These are phyloP conservation scores for Stentor coeruleus DNA, from an alignment of 73 alveolate genomes.

Conservation along the genomic window DNA sequence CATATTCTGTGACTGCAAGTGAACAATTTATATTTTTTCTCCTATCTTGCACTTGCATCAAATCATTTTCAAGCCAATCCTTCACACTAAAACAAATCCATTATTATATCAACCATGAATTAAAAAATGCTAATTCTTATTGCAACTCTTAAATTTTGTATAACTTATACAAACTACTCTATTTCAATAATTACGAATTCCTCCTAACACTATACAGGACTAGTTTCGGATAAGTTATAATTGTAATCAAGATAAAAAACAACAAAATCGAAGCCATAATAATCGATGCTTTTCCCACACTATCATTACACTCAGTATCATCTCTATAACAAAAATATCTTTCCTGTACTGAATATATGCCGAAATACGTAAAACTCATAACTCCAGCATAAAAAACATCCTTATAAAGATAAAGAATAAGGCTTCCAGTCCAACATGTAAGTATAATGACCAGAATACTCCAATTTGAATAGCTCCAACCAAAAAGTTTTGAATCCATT, in stretches of 20 bases:
- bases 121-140: too few relatives aligned
- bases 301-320: not conserved
- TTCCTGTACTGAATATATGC: not conserved
- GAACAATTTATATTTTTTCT: too few relatives aligned
- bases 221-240: slow-evolving; percentile 7
- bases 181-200: too few relatives aligned
- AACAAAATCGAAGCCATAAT: not conserved
- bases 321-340: not conserved
- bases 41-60: too few relatives aligned
- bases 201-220: slow-evolving; percentile 11
- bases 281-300: not conserved
- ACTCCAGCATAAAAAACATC: not conserved
- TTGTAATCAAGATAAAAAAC: not conserved
- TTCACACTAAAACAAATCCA: too few relatives aligned
- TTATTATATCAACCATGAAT: too few relatives aligned
- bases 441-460: not conserved
- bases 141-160: too few relatives aligned
- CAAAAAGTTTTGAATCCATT: not conserved
- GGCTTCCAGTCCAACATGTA: not conserved
- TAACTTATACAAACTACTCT: too few relatives aligned
- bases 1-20: too few relatives aligned
- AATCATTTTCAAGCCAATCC: too few relatives aligned
- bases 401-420: not conserved
- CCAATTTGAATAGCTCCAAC: slow-evolving; percentile 11
- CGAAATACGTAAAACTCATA: slow-evolving; percentile 13